Evolutionary conservation across 176 grass and related monocot species (phyloP).

Genomic region (Hsuehochloa calcarea): DNA sequence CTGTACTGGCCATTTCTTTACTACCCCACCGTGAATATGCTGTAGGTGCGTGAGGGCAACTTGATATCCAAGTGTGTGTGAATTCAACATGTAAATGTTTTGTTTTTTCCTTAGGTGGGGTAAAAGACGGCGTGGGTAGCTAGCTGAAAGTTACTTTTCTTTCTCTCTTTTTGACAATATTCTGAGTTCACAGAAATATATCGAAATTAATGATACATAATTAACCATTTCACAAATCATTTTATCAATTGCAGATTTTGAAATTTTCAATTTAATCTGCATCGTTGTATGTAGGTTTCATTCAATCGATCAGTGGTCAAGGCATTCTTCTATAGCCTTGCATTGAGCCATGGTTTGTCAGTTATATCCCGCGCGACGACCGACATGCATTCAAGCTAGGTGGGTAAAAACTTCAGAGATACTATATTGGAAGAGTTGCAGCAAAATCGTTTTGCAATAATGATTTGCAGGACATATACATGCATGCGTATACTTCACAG

Average conservation of each 20-base stretch:
- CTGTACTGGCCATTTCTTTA: background rate
- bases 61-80: background rate
- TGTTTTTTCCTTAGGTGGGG: background rate
- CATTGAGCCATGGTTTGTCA: background rate
- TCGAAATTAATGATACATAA: background rate
- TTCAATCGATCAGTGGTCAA: background rate
- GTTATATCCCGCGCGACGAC: background rate
- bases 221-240: background rate
- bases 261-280: background rate
- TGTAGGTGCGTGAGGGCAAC: constrained; percentile 5
- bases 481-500: background rate
- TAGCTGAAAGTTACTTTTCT: background rate
- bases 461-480: background rate
- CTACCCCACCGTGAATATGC: background rate
- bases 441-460: background rate
- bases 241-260: background rate
- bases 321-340: background rate
- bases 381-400: background rate
- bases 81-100: background rate
- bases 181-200: background rate
- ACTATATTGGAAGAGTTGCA: background rate
- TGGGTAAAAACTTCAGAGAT: background rate
- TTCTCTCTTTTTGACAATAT: background rate
- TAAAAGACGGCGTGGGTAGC: background rate
- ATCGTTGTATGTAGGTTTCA: background rate